phyloP scores from a whole-genome alignment of 441 rosid genomes.

The Manihot esculenta region DNA sequence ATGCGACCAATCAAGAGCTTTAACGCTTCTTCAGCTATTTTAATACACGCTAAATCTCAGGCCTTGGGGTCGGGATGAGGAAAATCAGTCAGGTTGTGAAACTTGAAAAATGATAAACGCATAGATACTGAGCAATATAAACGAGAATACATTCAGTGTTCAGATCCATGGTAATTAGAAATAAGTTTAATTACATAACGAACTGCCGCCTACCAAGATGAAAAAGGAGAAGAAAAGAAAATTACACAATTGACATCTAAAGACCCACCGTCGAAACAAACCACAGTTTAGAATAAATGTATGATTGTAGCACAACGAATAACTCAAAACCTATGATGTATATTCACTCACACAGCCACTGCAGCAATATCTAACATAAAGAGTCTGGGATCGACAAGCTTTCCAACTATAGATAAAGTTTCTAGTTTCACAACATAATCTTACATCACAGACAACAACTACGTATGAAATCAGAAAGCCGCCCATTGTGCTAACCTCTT shows the following conservation, averaged over 20 bases:
- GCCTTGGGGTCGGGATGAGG: too few relatives aligned
- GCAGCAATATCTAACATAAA: conserved; percentile 11
- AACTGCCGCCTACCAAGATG: background rate
- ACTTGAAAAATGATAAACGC: background rate
- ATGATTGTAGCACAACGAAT: conserved; percentile 21
- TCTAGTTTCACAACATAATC: conserved; percentile 32
- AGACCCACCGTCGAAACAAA: conserved; percentile 21
- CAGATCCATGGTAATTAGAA: background rate
- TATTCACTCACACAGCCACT: conserved; percentile 41
- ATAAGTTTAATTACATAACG: conserved; percentile 9
- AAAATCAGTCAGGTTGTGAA: background rate
- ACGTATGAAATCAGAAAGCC: conserved; percentile 21
- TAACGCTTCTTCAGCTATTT: too few relatives aligned
- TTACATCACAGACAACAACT: conserved; percentile 27
- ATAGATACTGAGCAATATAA: background rate
- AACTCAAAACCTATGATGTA: conserved; percentile 49
- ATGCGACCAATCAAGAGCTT: too few relatives aligned
- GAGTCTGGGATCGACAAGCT: conserved; percentile 18
- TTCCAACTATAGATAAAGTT: conserved; percentile 20
- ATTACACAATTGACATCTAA: conserved; percentile 14
- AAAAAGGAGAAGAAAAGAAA: background rate
- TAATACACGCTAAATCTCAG: too few relatives aligned
- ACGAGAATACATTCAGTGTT: background rate
- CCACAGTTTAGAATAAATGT: conserved; percentile 24
- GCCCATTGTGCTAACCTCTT: conserved; percentile 24